Conservation (phyloP, 768 basidiomycete species). For the Flagelloscypha sp. region DNA sequence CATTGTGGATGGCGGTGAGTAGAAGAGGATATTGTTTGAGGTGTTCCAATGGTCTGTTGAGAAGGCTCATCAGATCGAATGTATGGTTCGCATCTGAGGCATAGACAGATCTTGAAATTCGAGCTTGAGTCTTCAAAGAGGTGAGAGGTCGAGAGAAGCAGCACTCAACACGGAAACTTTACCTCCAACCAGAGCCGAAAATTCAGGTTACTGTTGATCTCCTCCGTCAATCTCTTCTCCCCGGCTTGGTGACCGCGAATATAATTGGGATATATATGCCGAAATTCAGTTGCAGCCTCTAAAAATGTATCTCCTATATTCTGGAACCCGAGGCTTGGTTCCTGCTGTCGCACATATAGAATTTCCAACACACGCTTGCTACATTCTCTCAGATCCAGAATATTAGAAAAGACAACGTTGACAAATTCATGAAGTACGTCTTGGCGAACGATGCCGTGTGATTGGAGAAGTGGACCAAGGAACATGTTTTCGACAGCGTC, state of each 20-base stretch:
- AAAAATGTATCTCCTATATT: constrained; percentile 60
- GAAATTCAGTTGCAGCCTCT: constrained; percentile 57
- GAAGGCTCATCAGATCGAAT: constrained; percentile 41
- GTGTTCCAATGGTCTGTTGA: constrained; percentile 45
- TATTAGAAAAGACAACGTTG: constrained; percentile 55
- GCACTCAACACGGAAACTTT: too few species aligned
- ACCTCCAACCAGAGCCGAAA: constrained; percentile 60
- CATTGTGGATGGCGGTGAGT: constrained; percentile 56
- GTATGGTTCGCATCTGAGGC: constrained; percentile 48
- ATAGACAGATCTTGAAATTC: too few species aligned
- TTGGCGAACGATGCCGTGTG: constrained; percentile 44
- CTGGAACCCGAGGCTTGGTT: constrained; percentile 50
- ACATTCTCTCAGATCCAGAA: constrained; percentile 47
- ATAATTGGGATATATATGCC: constrained; percentile 51
- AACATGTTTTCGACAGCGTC: constrained; percentile 50
- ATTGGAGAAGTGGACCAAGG: constrained; percentile 48
- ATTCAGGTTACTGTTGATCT: constrained; percentile 50
- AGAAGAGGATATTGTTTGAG: constrained; percentile 49
- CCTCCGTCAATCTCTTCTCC: constrained; percentile 54
- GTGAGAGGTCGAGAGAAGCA: too few species aligned
- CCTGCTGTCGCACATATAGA: constrained; percentile 53
- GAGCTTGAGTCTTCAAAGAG: constrained; percentile 52
- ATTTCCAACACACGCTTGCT: constrained; percentile 47
- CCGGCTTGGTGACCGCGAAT: constrained; percentile 52
- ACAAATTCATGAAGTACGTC: constrained; percentile 48